phyloP scores from a whole-genome alignment of 805 yeast species.

The Starmera pachycereana region DNA sequence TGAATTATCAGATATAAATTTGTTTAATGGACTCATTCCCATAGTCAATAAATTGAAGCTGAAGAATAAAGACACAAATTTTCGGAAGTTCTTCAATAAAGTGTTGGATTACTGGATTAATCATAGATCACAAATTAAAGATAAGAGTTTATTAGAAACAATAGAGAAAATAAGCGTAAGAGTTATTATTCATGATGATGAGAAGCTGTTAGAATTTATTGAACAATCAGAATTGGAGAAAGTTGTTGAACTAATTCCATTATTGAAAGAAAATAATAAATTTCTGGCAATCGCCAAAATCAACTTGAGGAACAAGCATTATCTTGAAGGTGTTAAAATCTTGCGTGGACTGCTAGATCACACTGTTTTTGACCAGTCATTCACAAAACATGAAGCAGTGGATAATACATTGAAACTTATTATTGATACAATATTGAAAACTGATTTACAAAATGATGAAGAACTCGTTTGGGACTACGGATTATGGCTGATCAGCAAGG shows the following conservation, averaged over 20 bases:
- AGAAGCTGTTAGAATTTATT: conserved; percentile 3
- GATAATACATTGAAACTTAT: conserved; percentile 2
- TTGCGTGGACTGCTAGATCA: conserved; percentile 8
- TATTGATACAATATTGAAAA: conserved; percentile 4
- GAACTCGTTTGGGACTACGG: conserved; percentile 8
- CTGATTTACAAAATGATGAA: conserved; percentile 6
- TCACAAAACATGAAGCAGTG: neutral
- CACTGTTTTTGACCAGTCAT: conserved; percentile 3
- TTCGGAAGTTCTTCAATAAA: conserved; percentile 8
- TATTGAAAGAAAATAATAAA: conserved; percentile 5
- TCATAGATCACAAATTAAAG: conserved; percentile 6
- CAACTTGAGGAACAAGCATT: neutral
- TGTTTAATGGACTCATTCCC: conserved; percentile 12
- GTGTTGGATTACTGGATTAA: conserved; percentile 15
- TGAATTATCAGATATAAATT: conserved; percentile 10
- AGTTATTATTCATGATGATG: conserved; percentile 5
- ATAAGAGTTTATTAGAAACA: conserved; percentile 9
- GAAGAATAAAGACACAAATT: conserved; percentile 10
- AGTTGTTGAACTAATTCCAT: conserved; percentile 2
- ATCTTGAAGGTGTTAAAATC: conserved; percentile 4
- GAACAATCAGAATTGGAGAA: neutral
- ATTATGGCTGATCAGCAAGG: conserved; percentile 12
- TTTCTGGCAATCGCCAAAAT: conserved; percentile 8
- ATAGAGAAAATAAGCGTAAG: conserved; percentile 10
- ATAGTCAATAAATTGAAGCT: conserved; percentile 6